These are phyloP conservation scores for Lathyrus aphaca DNA, from an alignment of 306 rosid species.

Conservation along the genomic window DNA sequence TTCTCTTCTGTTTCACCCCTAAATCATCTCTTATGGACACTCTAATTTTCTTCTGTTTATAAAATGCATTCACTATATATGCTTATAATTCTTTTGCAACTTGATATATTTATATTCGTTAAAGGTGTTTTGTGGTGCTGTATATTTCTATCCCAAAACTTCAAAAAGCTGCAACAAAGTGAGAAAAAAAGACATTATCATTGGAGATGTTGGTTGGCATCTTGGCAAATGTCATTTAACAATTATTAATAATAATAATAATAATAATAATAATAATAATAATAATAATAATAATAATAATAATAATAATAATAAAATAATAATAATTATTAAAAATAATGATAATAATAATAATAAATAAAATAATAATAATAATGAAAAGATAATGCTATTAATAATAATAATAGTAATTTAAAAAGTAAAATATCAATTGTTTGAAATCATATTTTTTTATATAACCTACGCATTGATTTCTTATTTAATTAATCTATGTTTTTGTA, in stretches of 20 bases:
- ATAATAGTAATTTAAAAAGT: background rate
- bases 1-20: background rate
- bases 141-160: constrained; percentile 43
- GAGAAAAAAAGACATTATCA: constrained; percentile 48
- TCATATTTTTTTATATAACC: background rate
- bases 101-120: constrained; percentile 39
- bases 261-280: too few species aligned
- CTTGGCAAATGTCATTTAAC: constrained; percentile 32
- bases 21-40: background rate
- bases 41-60: too few species aligned
- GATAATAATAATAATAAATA: background rate
- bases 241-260: too few species aligned
- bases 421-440: background rate
- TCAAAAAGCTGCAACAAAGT: constrained; percentile 62
- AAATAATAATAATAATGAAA: too few species aligned
- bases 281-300: too few species aligned
- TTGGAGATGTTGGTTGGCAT: constrained; percentile 57
- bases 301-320: too few species aligned
- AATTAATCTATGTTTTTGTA: background rate
- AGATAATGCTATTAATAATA: too few species aligned
- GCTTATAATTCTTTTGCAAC: constrained; percentile 60
- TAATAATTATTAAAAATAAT: too few species aligned
- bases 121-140: constrained; percentile 49
- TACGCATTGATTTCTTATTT: background rate
- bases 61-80: constrained; percentile 27